Base-by-base conservation (phyloP, 2,329 filamentous ascomycete genomes). In the Xylariaceae sp. region DNA sequence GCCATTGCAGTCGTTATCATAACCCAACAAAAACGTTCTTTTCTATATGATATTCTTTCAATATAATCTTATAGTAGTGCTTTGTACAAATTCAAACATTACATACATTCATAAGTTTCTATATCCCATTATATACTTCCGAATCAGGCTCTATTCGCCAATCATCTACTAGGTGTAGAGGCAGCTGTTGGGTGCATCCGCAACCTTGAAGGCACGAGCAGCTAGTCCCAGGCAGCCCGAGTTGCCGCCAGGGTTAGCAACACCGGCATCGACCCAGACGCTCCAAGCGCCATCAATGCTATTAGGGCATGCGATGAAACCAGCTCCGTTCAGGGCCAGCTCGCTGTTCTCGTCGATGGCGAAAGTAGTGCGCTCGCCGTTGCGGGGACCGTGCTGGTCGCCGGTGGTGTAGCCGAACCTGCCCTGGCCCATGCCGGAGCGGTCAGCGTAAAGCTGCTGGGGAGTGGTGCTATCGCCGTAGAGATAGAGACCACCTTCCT, bases 401-500 rank as follows among this genome's bases (percentile, higher is more conserved):
- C 79, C 79, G 3, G 78, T 82, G 29, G 77, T 77, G 74, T 84
- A 87, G 37, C 78, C 77, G 37, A 86, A 65, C 19, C 75, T 71
- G 47, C 85, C 85, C 63, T 82, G 80, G 62, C 82, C 83, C 82
- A 85, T 85, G 66, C 82, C 83, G 41, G 81, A 84, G 40, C 80
- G 79, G 69, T 87, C 83, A 36, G 79, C 79, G 61, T 67, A 86
- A 47, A 82, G 56, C 64, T 79, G 71, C 74, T 87, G 84, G 2
- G 73, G 71, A 40, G 72, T 73, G 4, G 71, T 74, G 19, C 73
- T 71, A 23, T 66, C 62, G 29, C 75, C 76, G 71, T 79, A 84
- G 28, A 87, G 77, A 67, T 70, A 78, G 24, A 85, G 76, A 40
- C 74, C 74, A 43, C 73, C 74, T 41, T 81, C 73, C 41, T 80